Base-by-base conservation (phyloP, 768 basidiomycete genomes). In the Pleurotus eryngii region DNA sequence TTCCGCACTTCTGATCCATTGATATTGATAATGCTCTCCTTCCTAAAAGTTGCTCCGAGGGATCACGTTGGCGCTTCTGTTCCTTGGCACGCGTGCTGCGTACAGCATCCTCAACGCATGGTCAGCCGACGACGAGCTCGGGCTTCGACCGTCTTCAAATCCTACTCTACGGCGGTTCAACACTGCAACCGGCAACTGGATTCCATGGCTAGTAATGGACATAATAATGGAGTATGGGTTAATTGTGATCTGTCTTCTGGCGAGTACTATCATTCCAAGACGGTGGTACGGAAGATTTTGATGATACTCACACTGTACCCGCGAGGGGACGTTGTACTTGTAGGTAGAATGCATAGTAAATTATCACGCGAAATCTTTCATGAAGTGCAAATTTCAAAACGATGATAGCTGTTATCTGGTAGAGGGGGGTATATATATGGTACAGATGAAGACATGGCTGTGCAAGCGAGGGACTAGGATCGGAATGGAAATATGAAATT, bases 101-200 rank as follows among this genome's bases (percentile, higher is more conserved):
- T 89, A 88, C 63, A 74, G 78, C 45, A 69, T 89, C 37, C 74
- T 89, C 42, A 75, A 80, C 24, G 79, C 79, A 5, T 88, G 80
- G 72, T 84, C 85, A 18, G 72, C 85, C 14, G 73, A 76, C 11
- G 76, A 77, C 59, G 63, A 75, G 47, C 74, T 77, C 49, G 80
- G 76, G 54, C 47, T 58, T 26, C 45, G 69, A 47, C 68, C 65
- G 26, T 76, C 77, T 6, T 59, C 70, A 18, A 79, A 79, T 60
- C 59, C 72, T 17, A 68, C 72, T 4, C 75, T 87, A 5, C 77
- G 77, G 38, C 77, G 78, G 65, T 81, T 86, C 65, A 83, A 85
- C 61, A 74, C 81, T 49, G 63, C 81, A 37, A 80, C 77, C 2
- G 85, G 86, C 27, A 68, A 78, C 58, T 87, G 82, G 84, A 68